Evolutionary conservation across 2,329 filamentous ascomycete genomes (phyloP), one percentile per base, ranked within the genome.

Genomic region (Rhynchosporium agropyri): DNA sequence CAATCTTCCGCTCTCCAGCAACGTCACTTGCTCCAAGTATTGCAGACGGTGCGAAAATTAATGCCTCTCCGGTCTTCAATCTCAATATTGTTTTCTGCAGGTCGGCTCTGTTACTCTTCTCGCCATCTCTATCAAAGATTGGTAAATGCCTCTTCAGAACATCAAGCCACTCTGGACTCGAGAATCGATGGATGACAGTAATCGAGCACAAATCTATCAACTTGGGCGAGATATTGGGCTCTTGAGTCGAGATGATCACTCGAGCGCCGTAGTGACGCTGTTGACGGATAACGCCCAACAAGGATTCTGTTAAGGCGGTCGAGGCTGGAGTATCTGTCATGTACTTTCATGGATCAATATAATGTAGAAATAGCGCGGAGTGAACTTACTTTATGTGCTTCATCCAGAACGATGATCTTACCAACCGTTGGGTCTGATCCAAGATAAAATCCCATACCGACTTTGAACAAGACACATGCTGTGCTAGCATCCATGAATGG

Each of bases 221-320:
- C 13, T 81, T 80, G 0, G 86, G 84, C 0, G 87, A 88, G 5
- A 93, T 80, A 0, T 87, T 91, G 0, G 90, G 90, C 69, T 94
- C 90, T 71, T 95, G 89, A 0, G 90, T 94, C 0, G 89, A 87
- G 40, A 94, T 87, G 48, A 94, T 73, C 4, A 92, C 79, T 0
- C 90, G 82, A 0, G 83, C 80, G 1, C 82, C 89, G 1, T 86
- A 75, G 71, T 94, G 90, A 0, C 89, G 84, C 74, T 94, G 89
- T 31, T 88, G 79, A 0, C 90, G 83, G 66, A 93, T 88, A 0
- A 84, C 83, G 0, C 79, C 78, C 0, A 90, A 77, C 0, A 93
- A 77, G 0, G 79, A 79, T 5, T 88, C 79, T 0, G 88, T 92
- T 26, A 93, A 79, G 0, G 77, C 77, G 2, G 77, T 74, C 0